Conservation (phyloP, 306 rosid genomes). For the Abrus pulchellus region DNA sequence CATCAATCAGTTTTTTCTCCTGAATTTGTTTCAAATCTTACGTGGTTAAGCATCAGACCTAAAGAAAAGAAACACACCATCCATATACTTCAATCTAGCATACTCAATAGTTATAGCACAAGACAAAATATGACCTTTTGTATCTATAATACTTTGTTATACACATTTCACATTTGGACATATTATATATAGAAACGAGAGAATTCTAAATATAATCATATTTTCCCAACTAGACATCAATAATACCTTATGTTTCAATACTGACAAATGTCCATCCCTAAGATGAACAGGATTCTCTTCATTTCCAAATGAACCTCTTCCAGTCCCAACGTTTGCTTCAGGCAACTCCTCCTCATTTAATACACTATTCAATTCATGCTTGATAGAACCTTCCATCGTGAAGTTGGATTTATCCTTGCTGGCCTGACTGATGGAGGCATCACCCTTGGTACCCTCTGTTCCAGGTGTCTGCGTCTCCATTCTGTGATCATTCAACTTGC, state of each 20-base stretch:
- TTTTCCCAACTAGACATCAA: neutral
- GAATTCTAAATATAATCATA: constrained; percentile 19
- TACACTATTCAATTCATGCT: constrained; percentile 40
- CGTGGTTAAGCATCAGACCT: constrained; percentile 48
- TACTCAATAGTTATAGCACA: neutral
- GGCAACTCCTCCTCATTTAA: constrained; percentile 38
- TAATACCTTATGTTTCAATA: constrained; percentile 46
- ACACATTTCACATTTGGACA: constrained; percentile 40
- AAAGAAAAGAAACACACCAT: constrained; percentile 27
- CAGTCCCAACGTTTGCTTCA: constrained; percentile 26
- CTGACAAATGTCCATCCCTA: constrained; percentile 37
- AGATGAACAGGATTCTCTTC: constrained; percentile 37
- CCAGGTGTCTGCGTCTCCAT: constrained; percentile 51
- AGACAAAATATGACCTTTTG: constrained; percentile 14
- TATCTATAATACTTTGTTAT: constrained; percentile 26
- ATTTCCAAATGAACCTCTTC: constrained; percentile 48
- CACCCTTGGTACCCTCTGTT: constrained; percentile 36
- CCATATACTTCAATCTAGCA: constrained; percentile 12
- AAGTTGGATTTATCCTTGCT: constrained; percentile 48
- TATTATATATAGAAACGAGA: constrained; percentile 21
- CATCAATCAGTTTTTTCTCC: constrained; percentile 58
- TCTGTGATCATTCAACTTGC: constrained; percentile 52
- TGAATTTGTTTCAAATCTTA: constrained; percentile 52
- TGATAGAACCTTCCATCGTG: constrained; percentile 44
- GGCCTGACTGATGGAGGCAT: constrained; percentile 32